These are phyloP conservation scores for Stellera chamaejasme DNA, from an alignment of 345 rosid genomes.

Conservation along the genomic window DNA sequence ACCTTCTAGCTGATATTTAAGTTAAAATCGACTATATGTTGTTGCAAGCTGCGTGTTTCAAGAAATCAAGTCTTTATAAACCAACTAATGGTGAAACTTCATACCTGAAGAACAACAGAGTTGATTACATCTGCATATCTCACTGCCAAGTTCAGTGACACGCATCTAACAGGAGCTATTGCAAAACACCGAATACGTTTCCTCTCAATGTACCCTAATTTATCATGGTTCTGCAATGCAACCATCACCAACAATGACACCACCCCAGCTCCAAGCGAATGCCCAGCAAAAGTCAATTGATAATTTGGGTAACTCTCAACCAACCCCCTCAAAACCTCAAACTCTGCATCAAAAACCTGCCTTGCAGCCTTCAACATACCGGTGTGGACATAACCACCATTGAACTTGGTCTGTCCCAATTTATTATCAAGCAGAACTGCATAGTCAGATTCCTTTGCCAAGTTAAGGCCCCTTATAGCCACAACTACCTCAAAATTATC, in stretches of 20 bases:
- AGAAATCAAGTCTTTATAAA: not conserved
- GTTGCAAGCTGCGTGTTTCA: not conserved
- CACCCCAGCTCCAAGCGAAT: slow-evolving; percentile 87
- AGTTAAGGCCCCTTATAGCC: slow-evolving; percentile 73
- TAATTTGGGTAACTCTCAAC: slow-evolving; percentile 53
- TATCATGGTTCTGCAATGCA: slow-evolving; percentile 47
- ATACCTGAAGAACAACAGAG: slow-evolving; percentile 85
- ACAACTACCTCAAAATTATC: slow-evolving; percentile 47
- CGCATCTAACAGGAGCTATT: slow-evolving; percentile 84
- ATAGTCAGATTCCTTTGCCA: slow-evolving; percentile 79
- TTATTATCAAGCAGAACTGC: slow-evolving; percentile 85
- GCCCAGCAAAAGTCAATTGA: slow-evolving; percentile 78
- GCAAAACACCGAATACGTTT: slow-evolving; percentile 78
- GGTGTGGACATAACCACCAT: slow-evolving; percentile 90
- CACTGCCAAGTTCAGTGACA: slow-evolving; percentile 87
- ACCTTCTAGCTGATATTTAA: not conserved
- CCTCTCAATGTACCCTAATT: slow-evolving; percentile 66
- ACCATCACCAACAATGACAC: slow-evolving; percentile 58
- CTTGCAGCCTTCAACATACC: slow-evolving; percentile 78
- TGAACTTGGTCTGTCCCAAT: slow-evolving; percentile 79
- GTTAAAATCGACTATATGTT: too few relatives aligned
- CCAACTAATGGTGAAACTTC: not conserved
- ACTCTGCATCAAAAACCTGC: slow-evolving; percentile 72
- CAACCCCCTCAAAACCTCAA: slow-evolving; percentile 46
- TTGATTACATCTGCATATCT: slow-evolving; percentile 84